Evolutionary conservation across 768 basidiomycete genomes (phyloP).

Genomic region (Termitomyces sp.): DNA sequence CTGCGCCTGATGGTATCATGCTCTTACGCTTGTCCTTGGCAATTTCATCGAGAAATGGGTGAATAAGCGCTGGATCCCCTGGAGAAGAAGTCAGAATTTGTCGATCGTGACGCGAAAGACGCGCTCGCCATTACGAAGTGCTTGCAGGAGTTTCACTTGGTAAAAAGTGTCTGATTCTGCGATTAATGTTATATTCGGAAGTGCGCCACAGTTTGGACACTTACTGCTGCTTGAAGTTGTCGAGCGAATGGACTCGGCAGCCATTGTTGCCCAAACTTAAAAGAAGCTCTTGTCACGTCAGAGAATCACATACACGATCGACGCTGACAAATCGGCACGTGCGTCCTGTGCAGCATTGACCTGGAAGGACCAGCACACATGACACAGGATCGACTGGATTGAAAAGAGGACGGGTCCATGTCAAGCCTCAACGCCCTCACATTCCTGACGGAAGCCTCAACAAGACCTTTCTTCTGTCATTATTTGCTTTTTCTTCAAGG

Average conservation of each 20-base stretch:
- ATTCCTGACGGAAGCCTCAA: too few species aligned
- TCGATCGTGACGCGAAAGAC: not conserved
- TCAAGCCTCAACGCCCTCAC: too few species aligned
- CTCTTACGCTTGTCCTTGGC: constrained; percentile 50
- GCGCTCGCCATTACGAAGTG: constrained; percentile 53
- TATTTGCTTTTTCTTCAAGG: too few species aligned
- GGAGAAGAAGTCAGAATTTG: not conserved
- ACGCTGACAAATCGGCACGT: not conserved
- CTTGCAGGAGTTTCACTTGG: constrained; percentile 60
- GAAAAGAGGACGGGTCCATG: too few species aligned
- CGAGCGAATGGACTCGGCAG: not conserved
- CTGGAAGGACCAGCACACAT: too few species aligned
- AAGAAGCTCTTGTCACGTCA: not conserved
- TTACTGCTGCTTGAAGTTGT: constrained; percentile 1
- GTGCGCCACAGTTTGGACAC: not conserved
- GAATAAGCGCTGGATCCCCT: constrained; percentile 79
- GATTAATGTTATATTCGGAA: not conserved
- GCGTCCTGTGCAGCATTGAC: not conserved
- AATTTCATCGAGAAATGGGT: constrained; percentile 76
- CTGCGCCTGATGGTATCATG: not conserved
- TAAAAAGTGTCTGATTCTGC: constrained; percentile 38
- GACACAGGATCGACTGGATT: too few species aligned
- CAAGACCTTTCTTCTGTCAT: too few species aligned
- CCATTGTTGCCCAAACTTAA: not conserved
- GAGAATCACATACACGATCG: not conserved